A percentile compares a stretch with the other conserved stretches of the same genome.
These are phyloP conservation scores for Termitomyces sp. DNA, from an alignment of 768 basidiomycete species.

Conservation along the genomic window DNA sequence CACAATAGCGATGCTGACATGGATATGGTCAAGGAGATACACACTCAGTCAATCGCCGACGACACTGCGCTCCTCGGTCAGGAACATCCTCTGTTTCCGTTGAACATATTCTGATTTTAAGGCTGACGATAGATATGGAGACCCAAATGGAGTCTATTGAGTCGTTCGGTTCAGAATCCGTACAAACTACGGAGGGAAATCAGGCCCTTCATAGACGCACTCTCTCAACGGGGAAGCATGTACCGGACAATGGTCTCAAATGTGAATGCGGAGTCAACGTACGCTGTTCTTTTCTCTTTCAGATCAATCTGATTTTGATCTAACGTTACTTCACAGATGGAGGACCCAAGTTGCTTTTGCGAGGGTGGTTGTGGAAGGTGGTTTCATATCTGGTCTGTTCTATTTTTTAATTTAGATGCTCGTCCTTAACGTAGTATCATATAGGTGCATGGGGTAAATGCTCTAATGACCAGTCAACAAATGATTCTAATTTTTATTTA, in stretches of 20 bases:
- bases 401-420: background rate
- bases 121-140: constrained; percentile 32
- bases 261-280: constrained; percentile 72
- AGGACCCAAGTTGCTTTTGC: constrained; percentile 58
- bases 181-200: constrained; percentile 10
- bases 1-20: constrained; percentile 31
- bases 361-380: constrained; percentile 71
- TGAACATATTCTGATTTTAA: background rate
- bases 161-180: constrained; percentile 25
- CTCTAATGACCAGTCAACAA: background rate
- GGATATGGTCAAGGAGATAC: constrained; percentile 31
- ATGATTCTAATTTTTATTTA: constrained; percentile 18
- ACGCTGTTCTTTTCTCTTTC: constrained; percentile 27
- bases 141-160: constrained; percentile 41
- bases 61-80: constrained; percentile 51
- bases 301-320: background rate
- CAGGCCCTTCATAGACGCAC: constrained; percentile 13
- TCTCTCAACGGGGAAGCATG: constrained; percentile 7
- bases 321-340: constrained; percentile 35
- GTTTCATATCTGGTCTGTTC: constrained; percentile 71
- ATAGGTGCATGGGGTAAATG: constrained; percentile 60
- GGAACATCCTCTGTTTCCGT: constrained; percentile 1
- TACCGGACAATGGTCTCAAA: constrained; percentile 40
- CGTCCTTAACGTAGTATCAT: background rate
- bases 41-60: constrained; percentile 17